phyloP scores from a whole-genome alignment of 75 land plant species.

The Cunninghamia lanceolata region DNA sequence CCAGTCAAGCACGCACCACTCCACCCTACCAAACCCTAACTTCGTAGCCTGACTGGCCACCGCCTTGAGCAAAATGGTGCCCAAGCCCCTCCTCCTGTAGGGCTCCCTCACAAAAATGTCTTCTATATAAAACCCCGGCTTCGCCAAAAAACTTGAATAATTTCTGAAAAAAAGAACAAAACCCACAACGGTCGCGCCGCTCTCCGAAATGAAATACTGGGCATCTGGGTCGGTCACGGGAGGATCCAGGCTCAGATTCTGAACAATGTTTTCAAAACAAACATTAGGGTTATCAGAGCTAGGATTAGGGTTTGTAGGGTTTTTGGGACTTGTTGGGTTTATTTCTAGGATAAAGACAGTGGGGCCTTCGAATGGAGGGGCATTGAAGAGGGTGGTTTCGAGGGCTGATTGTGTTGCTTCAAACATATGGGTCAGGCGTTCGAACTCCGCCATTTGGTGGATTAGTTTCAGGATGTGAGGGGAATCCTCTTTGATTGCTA shows the following conservation, averaged over 20 bases:
- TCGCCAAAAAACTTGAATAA: slow-evolving; percentile 84
- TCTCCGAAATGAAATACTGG: slow-evolving; percentile 24
- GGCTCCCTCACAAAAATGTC: slow-evolving; percentile 87
- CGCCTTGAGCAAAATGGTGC: slow-evolving; percentile 64
- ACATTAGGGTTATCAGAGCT: background rate
- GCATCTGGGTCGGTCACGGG: slow-evolving; percentile 49
- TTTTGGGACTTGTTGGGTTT: slow-evolving; percentile 16
- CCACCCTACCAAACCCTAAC: slow-evolving; percentile 83
- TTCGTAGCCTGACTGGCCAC: slow-evolving; percentile 74
- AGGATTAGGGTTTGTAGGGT: slow-evolving; percentile 10
- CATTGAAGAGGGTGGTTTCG: slow-evolving; percentile 42
- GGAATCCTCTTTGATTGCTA: slow-evolving; percentile 57
- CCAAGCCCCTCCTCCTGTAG: slow-evolving; percentile 77
- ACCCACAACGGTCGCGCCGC: slow-evolving; percentile 48
- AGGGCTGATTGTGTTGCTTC: slow-evolving; percentile 58
- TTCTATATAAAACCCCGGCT: slow-evolving; percentile 90
- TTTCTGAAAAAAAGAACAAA: slow-evolving; percentile 91
- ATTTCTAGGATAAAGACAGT: slow-evolving; percentile 72
- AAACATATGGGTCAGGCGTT: slow-evolving; percentile 71
- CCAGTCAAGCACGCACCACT: slow-evolving; percentile 98
- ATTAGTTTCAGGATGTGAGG: slow-evolving; percentile 69
- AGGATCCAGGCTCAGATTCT: slow-evolving; percentile 18
- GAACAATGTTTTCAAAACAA: slow-evolving; percentile 22
- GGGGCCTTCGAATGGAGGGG: slow-evolving; percentile 50
- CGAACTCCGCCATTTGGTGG: slow-evolving; percentile 88